phyloP scores from a whole-genome alignment of 345 rosid genomes.

The Syzygium oleosum region DNA sequence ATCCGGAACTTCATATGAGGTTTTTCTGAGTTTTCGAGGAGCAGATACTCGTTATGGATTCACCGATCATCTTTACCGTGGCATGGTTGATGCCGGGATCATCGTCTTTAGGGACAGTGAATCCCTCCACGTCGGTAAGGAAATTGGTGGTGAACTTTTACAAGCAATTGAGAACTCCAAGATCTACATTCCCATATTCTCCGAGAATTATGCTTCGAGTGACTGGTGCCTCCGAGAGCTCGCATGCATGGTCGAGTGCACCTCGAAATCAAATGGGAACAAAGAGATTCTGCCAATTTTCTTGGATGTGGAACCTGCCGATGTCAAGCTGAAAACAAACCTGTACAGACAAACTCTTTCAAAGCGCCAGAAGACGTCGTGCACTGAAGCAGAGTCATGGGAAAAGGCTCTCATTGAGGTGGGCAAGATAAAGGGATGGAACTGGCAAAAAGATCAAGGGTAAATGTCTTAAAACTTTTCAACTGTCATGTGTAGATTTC shows the following conservation, averaged over 20 bases:
- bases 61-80: neutral
- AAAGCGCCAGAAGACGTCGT: fast-evolving
- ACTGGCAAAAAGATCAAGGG: neutral
- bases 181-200: neutral
- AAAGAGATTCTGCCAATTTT: neutral
- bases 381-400: neutral
- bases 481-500: neutral
- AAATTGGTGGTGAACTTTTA: neutral
- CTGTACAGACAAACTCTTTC: neutral
- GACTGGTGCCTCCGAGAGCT: neutral
- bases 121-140: neutral
- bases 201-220: neutral
- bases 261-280: neutral
- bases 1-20: neutral
- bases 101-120: neutral
- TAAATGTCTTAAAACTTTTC: neutral
- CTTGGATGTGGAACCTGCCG: neutral
- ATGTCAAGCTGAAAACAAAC: neutral
- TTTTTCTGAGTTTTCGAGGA: neutral
- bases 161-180: neutral
- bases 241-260: neutral
- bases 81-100: neutral
- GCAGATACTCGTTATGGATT: neutral
- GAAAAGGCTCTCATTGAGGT: neutral
- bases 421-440: neutral